Base-by-base conservation (phyloP, 2,329 filamentous ascomycete genomes). In the Claviceps arundinis region DNA sequence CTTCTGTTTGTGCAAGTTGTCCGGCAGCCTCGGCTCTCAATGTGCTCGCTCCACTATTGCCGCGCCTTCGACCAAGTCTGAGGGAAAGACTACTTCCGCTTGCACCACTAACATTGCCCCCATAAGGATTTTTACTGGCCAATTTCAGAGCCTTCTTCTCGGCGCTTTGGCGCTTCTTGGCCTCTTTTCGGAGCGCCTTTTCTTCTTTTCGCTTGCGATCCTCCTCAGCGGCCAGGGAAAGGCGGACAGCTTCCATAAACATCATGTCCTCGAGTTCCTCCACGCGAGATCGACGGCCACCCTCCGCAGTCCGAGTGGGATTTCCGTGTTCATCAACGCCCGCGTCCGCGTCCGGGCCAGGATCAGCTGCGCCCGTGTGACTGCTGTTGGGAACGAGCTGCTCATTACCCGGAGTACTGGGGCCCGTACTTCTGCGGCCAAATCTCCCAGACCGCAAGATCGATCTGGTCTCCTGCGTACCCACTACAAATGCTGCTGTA, bases 241-340 rank as follows among this genome's bases (percentile, higher is more conserved):
- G 68, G 41, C 93, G 78, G 47, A 98, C 94, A 0, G 93, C 93
- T 66, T 98, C 93, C 76, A 93, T 89, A 74, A 97, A 89, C 93
- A 98, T 98, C 73, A 98, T 87, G 48, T 95, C 91, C 65, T 98
- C 93, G 0, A 97, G 76, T 59, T 97, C 90, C 22, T 94, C 88
- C 63, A 94, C 81, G 34, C 88, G 77, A 52, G 64, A 65, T 46
- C 74, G 67, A 54, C 73, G 61, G 52, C 60, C 60, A 14, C 59
- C 59, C 9, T 59, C 58, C 2, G 57, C 49, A 40, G 54, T 57
- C 2, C 61, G 48, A 9, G 22, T 50, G 0, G 59, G 55, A 16
- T 60, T 56, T 4, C 54, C 56, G 38, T 59, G 55, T 34, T 60
- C 61, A 9, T 52, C 55, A 16, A 55, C 45, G 17, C 66, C 64